Evolutionary conservation across 2,329 filamentous ascomycete genomes (phyloP), one percentile per base, ranked within the genome.

Genomic region (Colletotrichum tropicale): DNA sequence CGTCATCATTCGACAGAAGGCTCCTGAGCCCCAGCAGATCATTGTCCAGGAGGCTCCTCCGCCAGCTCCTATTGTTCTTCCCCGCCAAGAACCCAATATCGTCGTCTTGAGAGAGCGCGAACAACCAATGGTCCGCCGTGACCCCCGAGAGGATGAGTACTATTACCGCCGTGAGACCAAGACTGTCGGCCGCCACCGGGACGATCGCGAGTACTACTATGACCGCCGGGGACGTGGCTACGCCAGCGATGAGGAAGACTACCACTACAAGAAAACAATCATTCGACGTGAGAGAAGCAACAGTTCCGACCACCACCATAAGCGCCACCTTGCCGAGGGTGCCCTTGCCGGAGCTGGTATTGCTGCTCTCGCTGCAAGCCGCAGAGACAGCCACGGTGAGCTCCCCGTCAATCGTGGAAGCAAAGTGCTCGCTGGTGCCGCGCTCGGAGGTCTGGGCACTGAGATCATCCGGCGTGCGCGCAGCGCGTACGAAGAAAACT

Each of bases 271-370:
- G 82, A 79, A 87, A 88, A 91, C 76, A 64, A 81, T 89, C 56
- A 84, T 90, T 38, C 88, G 86, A 21, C 87, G 88, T 24, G 89
- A 90, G 21, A 86, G 88, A 58, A 91, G 89, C 76, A 84, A 84
- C 15, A 89, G 88, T 77, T 83, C 86, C 6, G 86, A 87, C 55
- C 74, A 76, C 38, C 88, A 91, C 77, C 90, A 90, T 78, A 92
- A 88, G 81, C 89, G 89, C 56, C 89, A 92, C 78, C 82, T 93
- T 7, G 91, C 91, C 26, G 91, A 92, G 80, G 92, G 92, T n/a
- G 92, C 91, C 12, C 85, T 93, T 18, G 92, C 92, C 32, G 92
- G 91, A 18, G 92, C 92, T 21, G 92, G 91, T 65, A 83, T 92
- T 9, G 89, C 90, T 13, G 92, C 91, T n/a, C 83, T 93, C 4